Evolutionary conservation across 2,329 filamentous ascomycete genomes (phyloP), one percentile per base, ranked within the genome.

Genomic region (Phialemonium atrogriseum): DNA sequence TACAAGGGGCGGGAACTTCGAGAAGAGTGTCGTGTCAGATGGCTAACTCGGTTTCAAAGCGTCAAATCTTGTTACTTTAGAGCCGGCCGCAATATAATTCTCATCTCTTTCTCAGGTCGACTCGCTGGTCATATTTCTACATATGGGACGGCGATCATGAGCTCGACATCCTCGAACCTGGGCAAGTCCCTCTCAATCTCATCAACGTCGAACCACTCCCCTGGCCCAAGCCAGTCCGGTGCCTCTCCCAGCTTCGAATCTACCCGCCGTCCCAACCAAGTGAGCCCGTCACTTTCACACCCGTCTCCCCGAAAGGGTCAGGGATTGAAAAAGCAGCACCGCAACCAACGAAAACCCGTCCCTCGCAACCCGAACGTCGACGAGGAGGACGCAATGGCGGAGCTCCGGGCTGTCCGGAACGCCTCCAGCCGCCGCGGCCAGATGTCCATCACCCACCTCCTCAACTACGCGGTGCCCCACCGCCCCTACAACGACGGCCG

Each of bases 381-480:
- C 53, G 79, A 88, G 64, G 87, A 94, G 63, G 87, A 94, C 73
- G 77, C 76, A 48, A 80, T 93, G 73, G 86, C 78, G 43, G 87
- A 95, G 64, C 68, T 88, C 39, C 61, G 70, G 42, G 70, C 70
- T 13, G 56, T 76, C 36, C 63, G 69, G 36, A 76, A 74, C 43
- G 56, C 70, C 10, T 68, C 65, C n/a, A 72, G 70, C 50, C 80
- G 91, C 37, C 85, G 91, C 48, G 91, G 91, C 33, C 89, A 95
- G 59, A 95, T 87, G 33, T 94, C 85, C 49, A 98, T 98, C 53
- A 96, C 91, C 24, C 91, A 98, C 58, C 64, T 98, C 35, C 84
- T 98, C 70, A 89, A 89, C 63, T 94, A 95, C 58, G 78, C 83
- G 26, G 66, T 86, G 13, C 84, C 88, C 14, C 78, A 83, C 24